Evolutionary conservation across 208 protist genomes (phyloP).

Genomic region (Trypanosoma grayi): DNA sequence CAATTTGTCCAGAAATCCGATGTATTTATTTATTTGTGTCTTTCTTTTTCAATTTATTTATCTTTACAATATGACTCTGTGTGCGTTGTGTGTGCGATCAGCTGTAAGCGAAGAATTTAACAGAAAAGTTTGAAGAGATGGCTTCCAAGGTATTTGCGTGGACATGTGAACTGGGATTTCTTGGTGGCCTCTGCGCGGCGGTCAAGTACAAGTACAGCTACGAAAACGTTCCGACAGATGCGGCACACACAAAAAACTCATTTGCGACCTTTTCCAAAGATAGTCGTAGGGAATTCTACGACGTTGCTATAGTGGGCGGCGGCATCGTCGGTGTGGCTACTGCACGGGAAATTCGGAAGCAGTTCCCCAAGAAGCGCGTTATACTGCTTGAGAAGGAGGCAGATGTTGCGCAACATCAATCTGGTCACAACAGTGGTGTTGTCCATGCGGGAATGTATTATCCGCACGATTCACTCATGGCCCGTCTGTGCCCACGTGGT

Average conservation of each 20-base stretch:
- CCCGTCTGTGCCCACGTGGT: slow-evolving; percentile 83
- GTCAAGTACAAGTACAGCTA: slow-evolving; percentile 57
- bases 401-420: slow-evolving; percentile 88
- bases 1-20: too few relatives aligned
- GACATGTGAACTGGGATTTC: slow-evolving; percentile 34
- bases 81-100: neutral
- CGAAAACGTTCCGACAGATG: slow-evolving; percentile 33
- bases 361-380: slow-evolving; percentile 74
- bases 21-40: neutral
- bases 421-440: slow-evolving; percentile 89
- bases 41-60: slow-evolving; percentile 1
- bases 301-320: slow-evolving; percentile 86
- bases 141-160: slow-evolving; percentile 5
- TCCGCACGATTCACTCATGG: slow-evolving; percentile 66
- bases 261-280: slow-evolving; percentile 45
- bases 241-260: slow-evolving; percentile 26
- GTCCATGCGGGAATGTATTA: slow-evolving; percentile 94
- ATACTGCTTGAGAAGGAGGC: slow-evolving; percentile 85
- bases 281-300: slow-evolving; percentile 61
- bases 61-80: neutral
- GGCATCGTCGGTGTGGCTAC: slow-evolving; percentile 87
- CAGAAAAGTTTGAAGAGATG: slow-evolving; percentile 1
- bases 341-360: slow-evolving; percentile 59
- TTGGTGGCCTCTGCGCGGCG: slow-evolving; percentile 32
- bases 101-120: neutral